A percentile compares a stretch with the other conserved stretches of the same genome.
Conservation (phyloP, 192 early-diverging fungal species). For the Linnemannia hyalina region DNA sequence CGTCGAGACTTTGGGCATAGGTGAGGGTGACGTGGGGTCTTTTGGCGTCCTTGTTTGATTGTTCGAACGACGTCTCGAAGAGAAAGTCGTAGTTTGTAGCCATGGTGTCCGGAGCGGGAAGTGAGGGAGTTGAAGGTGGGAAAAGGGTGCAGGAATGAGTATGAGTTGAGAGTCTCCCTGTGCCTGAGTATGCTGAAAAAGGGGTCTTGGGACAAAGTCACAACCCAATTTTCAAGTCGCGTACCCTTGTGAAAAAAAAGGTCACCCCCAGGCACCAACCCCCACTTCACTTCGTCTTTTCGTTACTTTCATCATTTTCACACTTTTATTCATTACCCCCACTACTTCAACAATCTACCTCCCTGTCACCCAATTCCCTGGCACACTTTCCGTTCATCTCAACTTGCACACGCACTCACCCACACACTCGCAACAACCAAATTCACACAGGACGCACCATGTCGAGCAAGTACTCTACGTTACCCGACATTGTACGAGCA, state of each 20-base stretch:
- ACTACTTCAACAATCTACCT: neutral
- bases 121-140: neutral
- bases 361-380: neutral
- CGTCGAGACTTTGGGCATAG: conserved; percentile 92
- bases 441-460: conserved; percentile 24
- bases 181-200: neutral
- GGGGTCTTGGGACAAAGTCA: neutral
- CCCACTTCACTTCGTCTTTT: neutral
- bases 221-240: neutral
- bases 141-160: neutral
- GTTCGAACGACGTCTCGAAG: conserved; percentile 15
- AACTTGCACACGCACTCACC: neutral
- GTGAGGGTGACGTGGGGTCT: conserved; percentile 82
- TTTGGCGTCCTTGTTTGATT: neutral
- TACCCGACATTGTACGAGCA: conserved; percentile 80
- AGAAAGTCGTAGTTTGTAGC: conserved; percentile 25
- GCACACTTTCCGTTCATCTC: neutral
- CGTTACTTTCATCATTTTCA: neutral
- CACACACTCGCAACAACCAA: neutral
- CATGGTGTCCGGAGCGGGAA: neutral
- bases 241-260: neutral
- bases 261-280: neutral
- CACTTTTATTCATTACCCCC: neutral
- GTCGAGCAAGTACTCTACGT: conserved; percentile 79
- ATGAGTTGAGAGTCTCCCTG: neutral